Conservation (phyloP, 495 filamentous ascomycete genomes). For the Evernia prunastri region DNA sequence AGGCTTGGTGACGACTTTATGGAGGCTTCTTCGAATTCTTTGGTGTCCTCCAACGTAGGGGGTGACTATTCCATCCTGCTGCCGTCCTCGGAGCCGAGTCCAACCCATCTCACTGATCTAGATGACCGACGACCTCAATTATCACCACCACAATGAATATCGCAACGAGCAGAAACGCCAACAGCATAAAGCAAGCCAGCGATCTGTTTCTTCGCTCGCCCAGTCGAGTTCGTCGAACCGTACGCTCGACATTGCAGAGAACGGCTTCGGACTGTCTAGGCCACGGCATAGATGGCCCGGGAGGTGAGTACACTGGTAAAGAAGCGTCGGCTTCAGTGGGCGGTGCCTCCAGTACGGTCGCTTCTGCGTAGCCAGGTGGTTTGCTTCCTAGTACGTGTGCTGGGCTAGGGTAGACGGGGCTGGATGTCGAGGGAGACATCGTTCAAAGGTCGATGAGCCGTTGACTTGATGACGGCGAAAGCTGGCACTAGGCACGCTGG, state of each 20-base stretch:
- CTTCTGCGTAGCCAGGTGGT: constrained; percentile 1
- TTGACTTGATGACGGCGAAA: not conserved
- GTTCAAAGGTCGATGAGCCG: not conserved
- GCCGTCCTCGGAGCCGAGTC: not conserved
- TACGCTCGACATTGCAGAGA: not conserved
- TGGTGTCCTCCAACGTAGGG: not conserved
- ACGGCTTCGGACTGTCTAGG: not conserved
- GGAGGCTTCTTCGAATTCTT: not conserved
- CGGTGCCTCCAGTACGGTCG: constrained; percentile 7
- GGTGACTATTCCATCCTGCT: not conserved
- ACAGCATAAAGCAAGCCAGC: constrained; percentile 5
- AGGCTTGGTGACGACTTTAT: not conserved
- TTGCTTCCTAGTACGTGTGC: not conserved
- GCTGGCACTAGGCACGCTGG: not conserved
- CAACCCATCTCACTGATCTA: not conserved
- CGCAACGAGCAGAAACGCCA: not conserved
- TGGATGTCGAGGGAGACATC: not conserved
- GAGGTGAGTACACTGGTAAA: not conserved
- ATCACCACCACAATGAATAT: constrained; percentile 3
- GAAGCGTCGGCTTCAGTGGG: not conserved
- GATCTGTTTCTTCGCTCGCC: not conserved
- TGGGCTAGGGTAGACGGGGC: constrained; percentile 1
- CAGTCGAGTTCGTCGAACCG: not conserved
- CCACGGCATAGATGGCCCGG: constrained; percentile 2
- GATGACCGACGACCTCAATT: constrained; percentile 1